Percentiles rank a stretch among this genome's conserved stretches.
These are phyloP conservation scores for Globisporangium lucens DNA, from an alignment of 352 stramenopile species.

Conservation along the genomic window DNA sequence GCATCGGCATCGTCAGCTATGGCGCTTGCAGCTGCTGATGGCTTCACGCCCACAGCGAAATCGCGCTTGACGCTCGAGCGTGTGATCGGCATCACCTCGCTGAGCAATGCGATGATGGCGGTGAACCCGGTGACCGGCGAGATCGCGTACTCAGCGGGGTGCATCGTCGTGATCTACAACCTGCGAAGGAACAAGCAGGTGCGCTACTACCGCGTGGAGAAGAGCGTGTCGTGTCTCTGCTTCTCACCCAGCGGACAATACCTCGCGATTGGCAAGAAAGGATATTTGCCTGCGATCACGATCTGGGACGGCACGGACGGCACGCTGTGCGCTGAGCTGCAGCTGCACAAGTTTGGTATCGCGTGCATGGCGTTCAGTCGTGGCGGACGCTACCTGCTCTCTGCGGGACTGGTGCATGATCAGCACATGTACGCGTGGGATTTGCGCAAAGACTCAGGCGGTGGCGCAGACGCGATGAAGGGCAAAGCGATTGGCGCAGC, in stretches of 20 bases:
- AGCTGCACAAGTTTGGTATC: slow-evolving; percentile 80
- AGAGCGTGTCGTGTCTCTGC: slow-evolving; percentile 71
- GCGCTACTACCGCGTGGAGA: slow-evolving; percentile 87
- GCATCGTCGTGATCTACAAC: slow-evolving; percentile 91
- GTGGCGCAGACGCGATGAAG: slow-evolving; percentile 21
- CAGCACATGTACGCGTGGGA: slow-evolving; percentile 81
- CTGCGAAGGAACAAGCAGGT: slow-evolving; percentile 81
- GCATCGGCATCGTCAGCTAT: neutral
- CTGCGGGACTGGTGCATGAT: slow-evolving; percentile 77
- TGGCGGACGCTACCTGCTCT: slow-evolving; percentile 59
- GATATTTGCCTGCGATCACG: slow-evolving; percentile 78
- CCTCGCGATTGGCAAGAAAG: slow-evolving; percentile 87
- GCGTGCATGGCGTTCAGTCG: slow-evolving; percentile 78
- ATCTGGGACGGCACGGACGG: slow-evolving; percentile 82
- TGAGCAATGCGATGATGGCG: slow-evolving; percentile 71
- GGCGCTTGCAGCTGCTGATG: slow-evolving; percentile 1
- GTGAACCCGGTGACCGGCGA: slow-evolving; percentile 78
- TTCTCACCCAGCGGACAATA: slow-evolving; percentile 85
- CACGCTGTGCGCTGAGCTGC: slow-evolving; percentile 78
- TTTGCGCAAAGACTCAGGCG: slow-evolving; percentile 19
- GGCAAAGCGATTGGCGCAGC: slow-evolving; percentile 43
- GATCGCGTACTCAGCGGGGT: slow-evolving; percentile 83
- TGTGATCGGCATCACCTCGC: slow-evolving; percentile 69
- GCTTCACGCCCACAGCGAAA: slow-evolving; percentile 14
- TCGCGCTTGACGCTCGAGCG: slow-evolving; percentile 78